Base-by-base conservation (phyloP, 2,329 filamentous ascomycete genomes). In the Monosporascus sp. region DNA sequence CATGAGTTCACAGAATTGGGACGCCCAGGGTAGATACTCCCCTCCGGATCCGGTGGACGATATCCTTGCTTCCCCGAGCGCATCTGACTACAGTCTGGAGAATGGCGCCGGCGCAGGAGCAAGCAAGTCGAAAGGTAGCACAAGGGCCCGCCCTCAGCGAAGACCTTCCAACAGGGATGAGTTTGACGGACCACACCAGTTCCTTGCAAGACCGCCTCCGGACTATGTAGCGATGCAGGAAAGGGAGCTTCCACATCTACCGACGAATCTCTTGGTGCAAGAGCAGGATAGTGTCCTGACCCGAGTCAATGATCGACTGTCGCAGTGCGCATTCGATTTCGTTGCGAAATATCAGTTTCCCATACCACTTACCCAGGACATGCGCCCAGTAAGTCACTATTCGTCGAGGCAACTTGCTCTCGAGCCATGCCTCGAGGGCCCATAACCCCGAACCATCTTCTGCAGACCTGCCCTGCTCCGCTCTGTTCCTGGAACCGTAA, bases 331-430 rank as follows among this genome's bases (percentile, higher is more conserved):
- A 35, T 95, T 88, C 77, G 89, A 95, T 72, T 95, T 95, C 71
- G 86, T 95, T 63, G 90, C 90, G 63, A 91, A 90, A 71, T 94
- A 94, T 69, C 89, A 93, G 71, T 95, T 95, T 67, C 90, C 90
- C 14, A 91, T 95, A 61, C 90, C 90, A 11, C 72, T 94, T 63
- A 89, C 90, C 53, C 82, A 88, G 69, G 43, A 46, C 25, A 46
- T 46, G 43, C 43, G 43, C 20, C 43, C 43, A 27, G 43, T 46
- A 46, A 46, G 43, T 46, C 43, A 24, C n/a, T 24, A 27, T 24
- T 24, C 24, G 7, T n/a, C 43, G 14, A 46, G 43, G n/a, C 11
- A 8, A 25, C n/a, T 7, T 46, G 24, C 15, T 11, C 14, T 22
- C 20, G 43, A 31, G 43, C 43, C 37, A 54, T 52, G 80, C 37